Conservation (phyloP, 805 yeast genomes). For the Myxozyma lipomycoides region DNA sequence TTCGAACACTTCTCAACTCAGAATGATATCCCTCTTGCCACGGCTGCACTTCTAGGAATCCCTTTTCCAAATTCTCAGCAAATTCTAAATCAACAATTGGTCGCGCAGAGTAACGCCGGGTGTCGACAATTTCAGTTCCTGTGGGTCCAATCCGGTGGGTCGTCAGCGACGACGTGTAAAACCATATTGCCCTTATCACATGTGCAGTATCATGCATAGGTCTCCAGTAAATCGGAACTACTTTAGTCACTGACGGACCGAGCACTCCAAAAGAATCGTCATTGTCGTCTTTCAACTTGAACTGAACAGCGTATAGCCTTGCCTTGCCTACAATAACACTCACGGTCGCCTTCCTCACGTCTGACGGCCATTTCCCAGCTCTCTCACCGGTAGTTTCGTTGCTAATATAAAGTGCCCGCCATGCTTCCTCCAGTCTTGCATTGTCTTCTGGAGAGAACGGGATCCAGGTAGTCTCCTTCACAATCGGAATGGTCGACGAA, state of each 20-base stretch:
- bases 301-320: conserved; percentile 27
- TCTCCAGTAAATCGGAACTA: conserved; percentile 43
- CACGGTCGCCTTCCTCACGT: conserved; percentile 11
- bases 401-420: conserved; percentile 17
- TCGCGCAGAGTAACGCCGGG: conserved; percentile 29
- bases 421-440: conserved; percentile 30
- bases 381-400: conserved; percentile 7
- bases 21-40: conserved; percentile 28
- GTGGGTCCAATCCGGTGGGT: conserved; percentile 1
- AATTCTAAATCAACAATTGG: conserved; percentile 32
- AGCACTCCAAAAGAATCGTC: conserved; percentile 2
- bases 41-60: conserved; percentile 27
- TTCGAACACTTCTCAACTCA: conserved; percentile 26
- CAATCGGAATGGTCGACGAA: conserved; percentile 23
- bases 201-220: conserved; percentile 34
- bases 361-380: conserved; percentile 3
- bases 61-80: conserved; percentile 25
- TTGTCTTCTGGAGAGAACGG: conserved; percentile 41
- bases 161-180: conserved; percentile 30
- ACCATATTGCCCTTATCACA: conserved; percentile 40
- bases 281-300: conserved; percentile 1
- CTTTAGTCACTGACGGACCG: conserved; percentile 15
- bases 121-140: conserved; percentile 20
- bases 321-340: conserved; percentile 28
- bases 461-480: conserved; percentile 35